Conservation (phyloP, 768 basidiomycete species). For the Jaapia argillacea region DNA sequence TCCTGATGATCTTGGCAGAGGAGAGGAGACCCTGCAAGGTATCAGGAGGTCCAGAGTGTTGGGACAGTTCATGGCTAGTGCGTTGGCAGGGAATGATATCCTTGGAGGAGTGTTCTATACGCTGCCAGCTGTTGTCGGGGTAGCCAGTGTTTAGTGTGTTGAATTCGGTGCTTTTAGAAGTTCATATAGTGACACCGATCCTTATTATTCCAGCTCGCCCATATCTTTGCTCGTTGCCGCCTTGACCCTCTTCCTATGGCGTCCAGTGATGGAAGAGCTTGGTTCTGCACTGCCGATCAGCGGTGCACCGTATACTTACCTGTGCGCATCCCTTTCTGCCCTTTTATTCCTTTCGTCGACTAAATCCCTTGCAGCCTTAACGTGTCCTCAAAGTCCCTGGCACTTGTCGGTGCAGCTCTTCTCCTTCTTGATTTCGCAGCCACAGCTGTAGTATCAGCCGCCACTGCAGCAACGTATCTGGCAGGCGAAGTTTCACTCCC, state of each 20-base stretch:
- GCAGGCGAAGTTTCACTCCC: slow-evolving; percentile 51
- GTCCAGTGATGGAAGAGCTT: slow-evolving; percentile 67
- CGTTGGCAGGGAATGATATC: slow-evolving; percentile 58
- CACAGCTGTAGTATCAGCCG: slow-evolving; percentile 63
- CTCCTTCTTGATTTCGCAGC: slow-evolving; percentile 65
- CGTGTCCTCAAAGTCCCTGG: slow-evolving; percentile 50
- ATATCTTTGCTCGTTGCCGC: slow-evolving; percentile 58
- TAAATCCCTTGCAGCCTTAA: slow-evolving; percentile 34
- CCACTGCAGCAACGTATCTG: slow-evolving; percentile 61
- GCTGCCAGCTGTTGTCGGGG: slow-evolving; percentile 51
- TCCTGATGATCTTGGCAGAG: slow-evolving; percentile 25
- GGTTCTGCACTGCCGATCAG: slow-evolving; percentile 58
- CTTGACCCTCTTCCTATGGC: slow-evolving; percentile 56
- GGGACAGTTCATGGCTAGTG: slow-evolving; percentile 56
- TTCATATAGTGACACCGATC: too few species aligned
- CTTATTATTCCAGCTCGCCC: slow-evolving; percentile 56
- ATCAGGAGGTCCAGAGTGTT: slow-evolving; percentile 29
- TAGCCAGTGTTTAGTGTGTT: slow-evolving; percentile 48
- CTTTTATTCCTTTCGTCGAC: neutral
- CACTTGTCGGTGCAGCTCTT: slow-evolving; percentile 54
- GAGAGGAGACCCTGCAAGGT: slow-evolving; percentile 22
- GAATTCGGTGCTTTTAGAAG: neutral
- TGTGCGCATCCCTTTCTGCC: slow-evolving; percentile 26
- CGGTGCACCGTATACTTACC: slow-evolving; percentile 64
- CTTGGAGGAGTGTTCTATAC: slow-evolving; percentile 64